Conservation (phyloP, 2,329 filamentous ascomycete genomes). For the Aspergillus ochraceoroseus region DNA sequence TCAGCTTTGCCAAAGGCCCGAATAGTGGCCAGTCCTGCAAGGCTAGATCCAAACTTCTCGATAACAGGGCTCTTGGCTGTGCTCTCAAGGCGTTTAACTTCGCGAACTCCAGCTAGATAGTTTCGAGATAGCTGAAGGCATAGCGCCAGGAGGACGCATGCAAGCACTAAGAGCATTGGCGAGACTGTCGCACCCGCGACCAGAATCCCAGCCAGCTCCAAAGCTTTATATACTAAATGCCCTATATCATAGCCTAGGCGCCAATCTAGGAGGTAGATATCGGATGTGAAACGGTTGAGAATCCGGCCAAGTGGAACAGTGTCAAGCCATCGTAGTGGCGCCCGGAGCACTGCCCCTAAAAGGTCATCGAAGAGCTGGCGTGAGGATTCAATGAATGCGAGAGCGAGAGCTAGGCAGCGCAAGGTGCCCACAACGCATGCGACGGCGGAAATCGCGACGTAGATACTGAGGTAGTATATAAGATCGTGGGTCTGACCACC, state of each 20-base stretch:
- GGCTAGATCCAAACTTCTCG: conserved; percentile 68
- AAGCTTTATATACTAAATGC: conserved; percentile 56
- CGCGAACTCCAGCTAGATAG: conserved; percentile 62
- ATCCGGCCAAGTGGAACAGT: conserved; percentile 71
- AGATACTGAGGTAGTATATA: conserved; percentile 47
- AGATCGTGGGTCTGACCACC: conserved; percentile 44
- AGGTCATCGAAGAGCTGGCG: conserved; percentile 62
- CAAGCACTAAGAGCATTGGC: conserved; percentile 58
- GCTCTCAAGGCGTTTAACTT: conserved; percentile 61
- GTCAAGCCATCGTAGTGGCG: conserved; percentile 72
- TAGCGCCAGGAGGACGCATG: conserved; percentile 53
- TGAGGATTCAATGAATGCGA: conserved; percentile 61
- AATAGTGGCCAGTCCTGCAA: conserved; percentile 68
- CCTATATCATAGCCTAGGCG: conserved; percentile 59
- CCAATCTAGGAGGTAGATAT: conserved; percentile 68
- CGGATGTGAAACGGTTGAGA: conserved; percentile 70
- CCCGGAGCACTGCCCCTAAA: conserved; percentile 62
- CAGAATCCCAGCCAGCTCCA: conserved; percentile 61
- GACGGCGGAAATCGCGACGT: conserved; percentile 55
- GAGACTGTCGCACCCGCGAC: conserved; percentile 64
- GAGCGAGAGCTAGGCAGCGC: conserved; percentile 47
- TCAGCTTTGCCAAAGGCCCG: conserved; percentile 67
- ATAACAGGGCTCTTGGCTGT: conserved; percentile 72
- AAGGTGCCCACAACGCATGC: conserved; percentile 56
- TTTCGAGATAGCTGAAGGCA: conserved; percentile 55